phyloP scores from a whole-genome alignment of 2,329 filamentous ascomycete genomes.

The Fusarium guadeloupense region DNA sequence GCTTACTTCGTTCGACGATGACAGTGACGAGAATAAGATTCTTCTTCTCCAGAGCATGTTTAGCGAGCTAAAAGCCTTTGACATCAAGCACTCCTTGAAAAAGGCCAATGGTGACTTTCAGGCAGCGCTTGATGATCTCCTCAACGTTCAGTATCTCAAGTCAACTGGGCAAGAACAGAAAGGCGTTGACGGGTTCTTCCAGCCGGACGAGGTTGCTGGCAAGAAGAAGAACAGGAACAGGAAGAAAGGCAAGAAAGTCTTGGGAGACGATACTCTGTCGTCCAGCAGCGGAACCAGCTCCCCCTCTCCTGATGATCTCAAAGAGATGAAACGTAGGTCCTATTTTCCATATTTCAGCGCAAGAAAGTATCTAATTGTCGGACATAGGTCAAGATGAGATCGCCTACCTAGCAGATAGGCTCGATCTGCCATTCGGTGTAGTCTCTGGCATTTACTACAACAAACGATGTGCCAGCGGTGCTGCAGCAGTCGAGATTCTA shows the following conservation, averaged over 20 bases:
- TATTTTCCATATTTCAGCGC: neutral
- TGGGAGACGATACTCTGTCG: constrained; percentile 12
- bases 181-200: constrained; percentile 84
- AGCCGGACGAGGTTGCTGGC: constrained; percentile 57
- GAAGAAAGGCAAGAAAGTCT: constrained; percentile 43
- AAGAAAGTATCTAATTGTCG: neutral
- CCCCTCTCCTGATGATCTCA: constrained; percentile 30
- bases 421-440: constrained; percentile 53
- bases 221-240: constrained; percentile 53
- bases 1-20: constrained; percentile 49
- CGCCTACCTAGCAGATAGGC: constrained; percentile 55
- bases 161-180: constrained; percentile 71
- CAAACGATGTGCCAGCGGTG: constrained; percentile 51
- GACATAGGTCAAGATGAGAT: constrained; percentile 52
- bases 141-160: constrained; percentile 82
- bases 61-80: constrained; percentile 70
- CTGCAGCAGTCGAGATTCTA: constrained; percentile 54
- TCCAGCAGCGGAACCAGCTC: constrained; percentile 28
- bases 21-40: constrained; percentile 69
- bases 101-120: constrained; percentile 74
- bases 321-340: constrained; percentile 45
- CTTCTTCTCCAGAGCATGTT: constrained; percentile 75
- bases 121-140: constrained; percentile 78
- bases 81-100: constrained; percentile 72
- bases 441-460: constrained; percentile 54